Evolutionary conservation across 768 basidiomycete species (phyloP).

Genomic region (Steccherinum ochraceum): DNA sequence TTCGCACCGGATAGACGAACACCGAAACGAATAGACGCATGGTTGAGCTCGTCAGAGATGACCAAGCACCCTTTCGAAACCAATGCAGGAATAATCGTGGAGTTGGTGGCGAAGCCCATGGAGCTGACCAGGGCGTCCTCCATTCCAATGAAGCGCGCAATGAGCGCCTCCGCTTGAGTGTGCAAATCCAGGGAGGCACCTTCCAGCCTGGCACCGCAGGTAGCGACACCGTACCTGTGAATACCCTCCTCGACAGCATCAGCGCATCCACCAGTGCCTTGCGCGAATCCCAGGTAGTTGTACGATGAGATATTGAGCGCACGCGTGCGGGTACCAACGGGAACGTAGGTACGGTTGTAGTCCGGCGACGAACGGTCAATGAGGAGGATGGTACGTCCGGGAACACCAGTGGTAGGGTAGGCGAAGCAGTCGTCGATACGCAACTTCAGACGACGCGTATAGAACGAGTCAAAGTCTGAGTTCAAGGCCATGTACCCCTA

Average conservation of each 20-base stretch:
- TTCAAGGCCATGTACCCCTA: constrained; percentile 96
- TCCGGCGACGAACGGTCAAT: constrained; percentile 82
- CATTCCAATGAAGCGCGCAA: constrained; percentile 83
- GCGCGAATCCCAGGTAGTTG: constrained; percentile 98
- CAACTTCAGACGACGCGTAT: constrained; percentile 90
- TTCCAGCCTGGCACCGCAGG: constrained; percentile 74
- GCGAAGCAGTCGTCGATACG: constrained; percentile 96
- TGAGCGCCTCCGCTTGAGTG: constrained; percentile 70
- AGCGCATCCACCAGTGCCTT: constrained; percentile 86
- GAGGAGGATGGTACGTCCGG: constrained; percentile 85
- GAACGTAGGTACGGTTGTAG: constrained; percentile 70
- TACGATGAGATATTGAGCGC: constrained; percentile 97
- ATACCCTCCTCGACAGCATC: constrained; percentile 88
- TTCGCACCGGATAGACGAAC: constrained; percentile 83
- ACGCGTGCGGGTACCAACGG: constrained; percentile 77
- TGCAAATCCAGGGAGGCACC: constrained; percentile 88
- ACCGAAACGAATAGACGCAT: constrained; percentile 92
- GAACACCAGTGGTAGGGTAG: constrained; percentile 89
- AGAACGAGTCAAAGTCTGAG: constrained; percentile 99
- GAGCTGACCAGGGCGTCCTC: constrained; percentile 89
- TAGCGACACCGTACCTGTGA: constrained; percentile 72
- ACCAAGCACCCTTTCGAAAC: constrained; percentile 88
- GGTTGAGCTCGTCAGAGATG: constrained; percentile 96
- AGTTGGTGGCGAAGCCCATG: constrained; percentile 97
- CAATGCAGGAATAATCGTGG: constrained; percentile 87